These are phyloP conservation scores for Aspergillus terreus DNA, from an alignment of 2,329 filamentous ascomycete species.

Conservation along the genomic window DNA sequence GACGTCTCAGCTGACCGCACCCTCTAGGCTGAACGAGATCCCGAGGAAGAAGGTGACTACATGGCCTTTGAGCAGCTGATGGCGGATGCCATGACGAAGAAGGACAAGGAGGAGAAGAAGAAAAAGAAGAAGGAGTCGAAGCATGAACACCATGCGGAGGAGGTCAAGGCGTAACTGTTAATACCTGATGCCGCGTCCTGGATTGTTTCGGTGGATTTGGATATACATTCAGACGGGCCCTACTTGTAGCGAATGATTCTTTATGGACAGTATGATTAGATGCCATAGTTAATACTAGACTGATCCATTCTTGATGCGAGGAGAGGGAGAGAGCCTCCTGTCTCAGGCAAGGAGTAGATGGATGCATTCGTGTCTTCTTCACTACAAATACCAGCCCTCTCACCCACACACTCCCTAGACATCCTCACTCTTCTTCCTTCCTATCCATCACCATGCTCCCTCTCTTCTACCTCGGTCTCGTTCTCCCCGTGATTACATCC, in stretches of 20 bases:
- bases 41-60: slow-evolving; percentile 96
- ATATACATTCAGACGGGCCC: neutral
- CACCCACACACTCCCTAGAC: too few species aligned
- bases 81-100: slow-evolving; percentile 92
- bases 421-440: too few species aligned
- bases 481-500: too few species aligned
- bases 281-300: neutral
- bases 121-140: slow-evolving; percentile 57
- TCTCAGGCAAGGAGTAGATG: too few species aligned
- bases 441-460: too few species aligned
- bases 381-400: too few species aligned
- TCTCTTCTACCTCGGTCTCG: too few species aligned
- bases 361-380: too few species aligned
- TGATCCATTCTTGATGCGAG: neutral
- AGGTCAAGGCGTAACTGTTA: neutral
- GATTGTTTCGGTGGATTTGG: neutral
- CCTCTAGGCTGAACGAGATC: slow-evolving; percentile 72
- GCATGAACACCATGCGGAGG: slow-evolving; percentile 20
- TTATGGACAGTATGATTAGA: neutral
- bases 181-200: neutral
- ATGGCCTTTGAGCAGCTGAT: slow-evolving; percentile 98
- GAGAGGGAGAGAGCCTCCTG: too few species aligned
- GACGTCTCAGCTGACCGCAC: neutral
- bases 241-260: neutral
- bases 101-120: slow-evolving; percentile 75